Conservation (phyloP, 2,329 filamentous ascomycete species). For the Clarireedia sp. region DNA sequence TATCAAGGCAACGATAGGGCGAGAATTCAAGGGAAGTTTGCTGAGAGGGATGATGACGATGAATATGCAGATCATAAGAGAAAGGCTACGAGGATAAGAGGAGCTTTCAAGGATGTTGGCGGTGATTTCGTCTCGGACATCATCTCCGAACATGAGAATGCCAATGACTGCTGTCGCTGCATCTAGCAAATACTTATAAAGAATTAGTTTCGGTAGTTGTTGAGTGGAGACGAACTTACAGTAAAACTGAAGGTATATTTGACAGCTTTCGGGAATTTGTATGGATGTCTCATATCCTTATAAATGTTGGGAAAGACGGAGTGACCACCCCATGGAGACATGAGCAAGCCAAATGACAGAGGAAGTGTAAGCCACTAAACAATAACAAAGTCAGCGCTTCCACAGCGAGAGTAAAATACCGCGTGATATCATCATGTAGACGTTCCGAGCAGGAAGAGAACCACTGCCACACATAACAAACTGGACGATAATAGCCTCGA, state of each 20-base stretch:
- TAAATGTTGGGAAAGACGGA: constrained; percentile 78
- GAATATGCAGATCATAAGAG: constrained; percentile 74
- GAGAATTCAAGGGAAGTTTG: constrained; percentile 85
- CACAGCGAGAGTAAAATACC: background rate
- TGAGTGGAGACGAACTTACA: constrained; percentile 38
- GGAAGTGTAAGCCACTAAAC: constrained; percentile 65
- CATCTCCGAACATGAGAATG: constrained; percentile 78
- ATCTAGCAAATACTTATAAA: constrained; percentile 63
- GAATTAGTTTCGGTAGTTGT: background rate
- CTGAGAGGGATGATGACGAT: constrained; percentile 91
- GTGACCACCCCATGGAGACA: constrained; percentile 66
- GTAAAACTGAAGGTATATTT: constrained; percentile 80
- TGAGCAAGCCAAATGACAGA: constrained; percentile 80
- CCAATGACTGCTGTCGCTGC: constrained; percentile 74
- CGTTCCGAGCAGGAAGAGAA: too few species aligned
- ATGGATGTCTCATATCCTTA: constrained; percentile 65
- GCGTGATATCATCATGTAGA: too few species aligned
- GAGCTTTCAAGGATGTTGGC: constrained; percentile 72
- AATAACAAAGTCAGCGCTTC: background rate
- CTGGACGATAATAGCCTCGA: too few species aligned
- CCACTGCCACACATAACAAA: too few species aligned
- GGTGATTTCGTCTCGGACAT: constrained; percentile 80
- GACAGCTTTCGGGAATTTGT: constrained; percentile 62
- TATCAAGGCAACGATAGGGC: constrained; percentile 77
- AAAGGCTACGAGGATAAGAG: constrained; percentile 66